Percentiles rank a stretch among this genome's conserved stretches.
phyloP scores from a whole-genome alignment of 345 rosid genomes.

The Brassica rapa region DNA sequence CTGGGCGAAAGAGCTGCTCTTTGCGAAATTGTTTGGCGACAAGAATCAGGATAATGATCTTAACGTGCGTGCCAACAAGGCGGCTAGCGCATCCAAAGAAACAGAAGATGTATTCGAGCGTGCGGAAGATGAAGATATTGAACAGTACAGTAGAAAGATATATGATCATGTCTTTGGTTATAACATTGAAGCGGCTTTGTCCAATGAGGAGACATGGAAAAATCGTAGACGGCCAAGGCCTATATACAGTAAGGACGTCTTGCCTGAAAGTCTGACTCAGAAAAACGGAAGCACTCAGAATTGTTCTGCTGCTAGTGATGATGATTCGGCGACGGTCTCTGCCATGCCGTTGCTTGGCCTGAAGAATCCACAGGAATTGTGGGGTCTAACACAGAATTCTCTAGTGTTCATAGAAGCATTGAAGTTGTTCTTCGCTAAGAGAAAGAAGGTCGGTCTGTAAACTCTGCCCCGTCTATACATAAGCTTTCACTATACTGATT shows the following conservation, averaged over 20 bases:
- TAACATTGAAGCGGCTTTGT: constrained; percentile 86
- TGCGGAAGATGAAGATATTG: constrained; percentile 69
- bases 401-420: constrained; percentile 80
- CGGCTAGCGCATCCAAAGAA: constrained; percentile 67
- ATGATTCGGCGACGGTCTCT: constrained; percentile 46
- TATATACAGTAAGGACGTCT: constrained; percentile 64
- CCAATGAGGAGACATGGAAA: constrained; percentile 98
- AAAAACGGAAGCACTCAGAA: constrained; percentile 67
- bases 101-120: constrained; percentile 71
- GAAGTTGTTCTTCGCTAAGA: constrained; percentile 67
- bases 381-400: constrained; percentile 85
- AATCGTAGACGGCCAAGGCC: constrained; percentile 79
- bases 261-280: constrained; percentile 52
- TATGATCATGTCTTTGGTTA: constrained; percentile 97
- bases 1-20: constrained; percentile 98
- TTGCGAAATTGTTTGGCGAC: constrained; percentile 96
- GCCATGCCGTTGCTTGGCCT: constrained; percentile 85
- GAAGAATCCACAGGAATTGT: constrained; percentile 95
- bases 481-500: background rate
- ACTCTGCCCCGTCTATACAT: background rate
- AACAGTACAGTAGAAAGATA: constrained; percentile 87
- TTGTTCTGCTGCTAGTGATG: constrained; percentile 44
- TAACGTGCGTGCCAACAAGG: constrained; percentile 76
- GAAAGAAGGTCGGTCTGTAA: constrained; percentile 65
- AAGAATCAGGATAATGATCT: constrained; percentile 94